Percentiles rank a stretch among this genome's conserved stretches.
These are phyloP conservation scores for Cymodocea nodosa DNA, from an alignment of 116 monocot genomes.

Conservation along the genomic window DNA sequence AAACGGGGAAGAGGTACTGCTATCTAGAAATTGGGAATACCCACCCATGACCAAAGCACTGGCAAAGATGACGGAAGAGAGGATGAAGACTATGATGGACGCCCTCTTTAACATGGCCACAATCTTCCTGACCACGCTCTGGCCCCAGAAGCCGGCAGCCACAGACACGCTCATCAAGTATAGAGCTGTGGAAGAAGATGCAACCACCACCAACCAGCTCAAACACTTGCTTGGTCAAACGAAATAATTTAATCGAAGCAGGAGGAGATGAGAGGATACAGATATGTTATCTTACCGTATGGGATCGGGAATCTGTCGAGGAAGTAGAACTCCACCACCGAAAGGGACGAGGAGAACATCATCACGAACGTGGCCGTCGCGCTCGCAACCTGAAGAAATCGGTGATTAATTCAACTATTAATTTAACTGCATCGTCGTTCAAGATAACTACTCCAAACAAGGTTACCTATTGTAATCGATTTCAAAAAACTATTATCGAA, in stretches of 20 bases:
- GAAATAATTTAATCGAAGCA: too few relatives aligned
- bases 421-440: too few relatives aligned
- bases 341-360: slow-evolving; percentile 97
- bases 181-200: slow-evolving; percentile 38
- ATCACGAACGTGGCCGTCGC: slow-evolving; percentile 97
- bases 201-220: too few relatives aligned
- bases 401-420: too few relatives aligned
- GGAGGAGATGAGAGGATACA: too few relatives aligned
- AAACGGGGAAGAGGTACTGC: too few relatives aligned
- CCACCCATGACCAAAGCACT: slow-evolving; percentile 96
- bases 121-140: slow-evolving; percentile 69
- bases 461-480: too few relatives aligned
- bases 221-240: too few relatives aligned
- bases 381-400: slow-evolving; percentile 63
- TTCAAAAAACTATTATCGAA: too few relatives aligned
- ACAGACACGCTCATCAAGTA: slow-evolving; percentile 69
- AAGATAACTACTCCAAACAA: too few relatives aligned
- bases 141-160: slow-evolving; percentile 94
- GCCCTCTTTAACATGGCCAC: slow-evolving; percentile 61
- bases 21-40: not conserved
- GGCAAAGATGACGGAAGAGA: slow-evolving; percentile 86
- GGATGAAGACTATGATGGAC: slow-evolving; percentile 92
- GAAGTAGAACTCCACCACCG: slow-evolving; percentile 97
- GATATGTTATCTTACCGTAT: slow-evolving; percentile 33
- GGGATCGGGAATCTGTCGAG: slow-evolving; percentile 92